These are phyloP conservation scores for Coniochaeta ligniaria DNA, from an alignment of 2,329 filamentous ascomycete species.

Conservation along the genomic window DNA sequence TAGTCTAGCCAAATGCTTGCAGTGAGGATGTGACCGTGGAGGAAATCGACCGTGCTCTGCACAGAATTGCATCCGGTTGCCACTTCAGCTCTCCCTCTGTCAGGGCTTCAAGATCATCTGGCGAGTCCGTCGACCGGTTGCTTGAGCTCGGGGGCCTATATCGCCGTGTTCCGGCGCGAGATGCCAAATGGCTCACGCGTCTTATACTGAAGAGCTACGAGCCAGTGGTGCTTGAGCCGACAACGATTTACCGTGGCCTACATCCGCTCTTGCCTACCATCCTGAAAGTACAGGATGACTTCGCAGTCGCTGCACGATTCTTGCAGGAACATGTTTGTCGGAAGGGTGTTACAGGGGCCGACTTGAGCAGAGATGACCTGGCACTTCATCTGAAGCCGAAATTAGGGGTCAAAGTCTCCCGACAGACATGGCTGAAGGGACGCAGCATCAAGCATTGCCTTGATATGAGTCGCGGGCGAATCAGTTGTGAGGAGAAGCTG, in stretches of 20 bases:
- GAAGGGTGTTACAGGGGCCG: constrained; percentile 14
- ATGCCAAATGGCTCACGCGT: constrained; percentile 83
- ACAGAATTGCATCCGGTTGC: constrained; percentile 59
- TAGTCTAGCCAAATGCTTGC: constrained; percentile 2
- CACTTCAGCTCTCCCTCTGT: constrained; percentile 64
- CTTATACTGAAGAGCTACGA: constrained; percentile 70
- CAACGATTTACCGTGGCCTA: constrained; percentile 49
- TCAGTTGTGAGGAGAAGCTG: constrained; percentile 76
- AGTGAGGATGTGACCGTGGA: constrained; percentile 50
- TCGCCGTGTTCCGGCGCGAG: constrained; percentile 51
- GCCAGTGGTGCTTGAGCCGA: constrained; percentile 56
- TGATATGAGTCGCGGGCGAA: constrained; percentile 50
- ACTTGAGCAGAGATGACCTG: constrained; percentile 12
- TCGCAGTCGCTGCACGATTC: constrained; percentile 51
- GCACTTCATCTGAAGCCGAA: constrained; percentile 38
- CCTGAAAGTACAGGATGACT: constrained; percentile 62
- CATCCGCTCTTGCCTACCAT: constrained; percentile 65
- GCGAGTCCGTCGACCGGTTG: constrained; percentile 22
- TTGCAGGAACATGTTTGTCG: constrained; percentile 31
- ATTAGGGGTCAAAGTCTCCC: constrained; percentile 56
- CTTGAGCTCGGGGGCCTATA: constrained; percentile 50
- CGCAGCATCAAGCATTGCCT: constrained; percentile 70
- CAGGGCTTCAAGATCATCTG: constrained; percentile 26
- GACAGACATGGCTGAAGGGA: constrained; percentile 57
- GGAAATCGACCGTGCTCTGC: constrained; percentile 61